A percentile compares a stretch with the other conserved stretches of the same genome.
These are phyloP conservation scores for Waltiozyma sp. DNA, from an alignment of 1,139 yeast genomes.

Conservation along the genomic window DNA sequence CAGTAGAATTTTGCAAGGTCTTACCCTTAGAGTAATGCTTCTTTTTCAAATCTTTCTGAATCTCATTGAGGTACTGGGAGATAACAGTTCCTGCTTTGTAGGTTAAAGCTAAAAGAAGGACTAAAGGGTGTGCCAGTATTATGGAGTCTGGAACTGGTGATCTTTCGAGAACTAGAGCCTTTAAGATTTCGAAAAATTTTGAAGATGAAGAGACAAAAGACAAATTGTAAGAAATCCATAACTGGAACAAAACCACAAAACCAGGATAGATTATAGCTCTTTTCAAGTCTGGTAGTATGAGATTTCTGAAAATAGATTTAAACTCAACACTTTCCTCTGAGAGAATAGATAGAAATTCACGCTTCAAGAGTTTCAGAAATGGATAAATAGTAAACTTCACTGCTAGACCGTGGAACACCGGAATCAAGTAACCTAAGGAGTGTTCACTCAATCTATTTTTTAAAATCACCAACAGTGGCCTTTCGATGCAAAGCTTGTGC, in stretches of 20 bases:
- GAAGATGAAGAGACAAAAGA: neutral
- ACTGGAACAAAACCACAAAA: neutral
- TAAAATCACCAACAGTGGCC: no score
- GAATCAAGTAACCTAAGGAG: no score
- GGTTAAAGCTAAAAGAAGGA: neutral
- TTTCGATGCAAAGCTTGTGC: no score
- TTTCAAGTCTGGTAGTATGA: neutral
- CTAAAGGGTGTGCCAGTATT: neutral
- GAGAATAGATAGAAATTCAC: neutral
- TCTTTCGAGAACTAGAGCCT: neutral
- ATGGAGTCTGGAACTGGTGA: neutral
- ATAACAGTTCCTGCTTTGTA: neutral
- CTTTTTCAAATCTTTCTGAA: constrained; percentile 41
- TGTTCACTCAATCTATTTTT: no score
- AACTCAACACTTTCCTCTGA: neutral
- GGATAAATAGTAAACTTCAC: no score
- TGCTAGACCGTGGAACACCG: no score
- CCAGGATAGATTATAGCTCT: neutral
- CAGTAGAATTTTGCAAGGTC: constrained; percentile 42
- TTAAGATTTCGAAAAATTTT: neutral
- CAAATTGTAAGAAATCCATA: neutral
- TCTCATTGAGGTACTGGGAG: constrained; percentile 3
- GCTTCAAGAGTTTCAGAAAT: no score
- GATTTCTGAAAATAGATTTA: no score
- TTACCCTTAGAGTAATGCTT: constrained; percentile 53